A percentile compares a stretch with the other conserved stretches of the same genome.
Conservation (phyloP, 2,329 filamentous ascomycete genomes). For the Cercospora sesami region DNA sequence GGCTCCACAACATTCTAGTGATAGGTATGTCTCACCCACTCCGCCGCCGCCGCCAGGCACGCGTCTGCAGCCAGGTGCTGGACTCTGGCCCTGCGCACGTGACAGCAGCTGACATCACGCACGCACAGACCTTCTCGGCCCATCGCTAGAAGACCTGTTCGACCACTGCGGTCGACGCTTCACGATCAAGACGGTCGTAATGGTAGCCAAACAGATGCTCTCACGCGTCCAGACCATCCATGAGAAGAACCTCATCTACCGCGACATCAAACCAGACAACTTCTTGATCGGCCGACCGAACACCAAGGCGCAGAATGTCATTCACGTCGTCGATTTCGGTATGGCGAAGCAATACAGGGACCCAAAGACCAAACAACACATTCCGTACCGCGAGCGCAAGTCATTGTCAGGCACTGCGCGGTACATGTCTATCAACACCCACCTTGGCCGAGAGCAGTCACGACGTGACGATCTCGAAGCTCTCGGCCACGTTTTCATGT, state of each 20-base stretch:
- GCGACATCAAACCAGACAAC: conserved; percentile 99
- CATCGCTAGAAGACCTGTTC: conserved; percentile 93
- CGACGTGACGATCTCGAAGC: conserved; percentile 94
- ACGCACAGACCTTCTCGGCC: conserved; percentile 73
- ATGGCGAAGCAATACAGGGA: conserved; percentile 99
- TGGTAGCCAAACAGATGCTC: conserved; percentile 99
- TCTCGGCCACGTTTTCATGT: conserved; percentile 68
- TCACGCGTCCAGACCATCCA: conserved; percentile 92
- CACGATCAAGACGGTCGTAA: conserved; percentile 95
- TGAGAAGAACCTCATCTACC: conserved; percentile 98
- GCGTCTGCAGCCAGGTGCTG: background rate
- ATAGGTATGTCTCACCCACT: conserved; percentile 51
- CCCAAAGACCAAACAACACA: conserved; percentile 98
- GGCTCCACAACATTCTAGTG: conserved; percentile 96
- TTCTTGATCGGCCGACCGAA: conserved; percentile 92
- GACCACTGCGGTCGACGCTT: conserved; percentile 96
- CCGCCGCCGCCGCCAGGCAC: background rate
- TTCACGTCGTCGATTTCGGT: conserved; percentile 97
- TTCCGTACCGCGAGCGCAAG: conserved; percentile 95
- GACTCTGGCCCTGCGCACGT: conserved; percentile 14
- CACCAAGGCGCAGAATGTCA: conserved; percentile 94
- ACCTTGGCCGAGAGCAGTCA: conserved; percentile 93
- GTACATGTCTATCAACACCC: conserved; percentile 99
- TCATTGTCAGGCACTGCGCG: conserved; percentile 93
- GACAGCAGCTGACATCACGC: conserved; percentile 14